A percentile compares a stretch with the other conserved stretches of the same genome.
phyloP scores from a whole-genome alignment of 768 basidiomycete species.

The Bullera alba region DNA sequence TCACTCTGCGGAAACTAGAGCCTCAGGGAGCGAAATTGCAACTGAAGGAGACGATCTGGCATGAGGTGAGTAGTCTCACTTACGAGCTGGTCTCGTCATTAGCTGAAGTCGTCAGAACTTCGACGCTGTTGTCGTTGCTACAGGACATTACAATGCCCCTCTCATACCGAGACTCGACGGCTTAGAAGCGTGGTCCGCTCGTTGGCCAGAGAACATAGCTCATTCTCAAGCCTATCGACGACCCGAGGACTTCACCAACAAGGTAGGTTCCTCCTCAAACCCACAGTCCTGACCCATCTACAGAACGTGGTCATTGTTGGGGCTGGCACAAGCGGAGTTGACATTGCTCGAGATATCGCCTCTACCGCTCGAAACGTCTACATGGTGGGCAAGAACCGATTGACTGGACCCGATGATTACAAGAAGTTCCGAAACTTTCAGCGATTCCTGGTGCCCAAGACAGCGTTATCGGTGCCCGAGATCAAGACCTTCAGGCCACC shows the following conservation, averaged over 20 bases:
- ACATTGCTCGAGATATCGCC: conserved; percentile 44
- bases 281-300: conserved; percentile 11
- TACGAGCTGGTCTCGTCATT: neutral
- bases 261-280: no score
- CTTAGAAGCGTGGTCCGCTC: conserved; percentile 44
- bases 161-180: conserved; percentile 46
- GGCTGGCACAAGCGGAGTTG: conserved; percentile 47
- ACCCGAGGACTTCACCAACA: conserved; percentile 46
- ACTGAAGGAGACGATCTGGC: conserved; percentile 16
- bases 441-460: neutral
- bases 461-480: neutral
- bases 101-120: conserved; percentile 7
- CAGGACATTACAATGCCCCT: conserved; percentile 31
- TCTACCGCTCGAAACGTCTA: neutral
- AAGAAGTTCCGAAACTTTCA: neutral
- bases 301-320: conserved; percentile 50
- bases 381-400: neutral
- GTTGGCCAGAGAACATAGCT: conserved; percentile 45
- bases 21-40: no score
- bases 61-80: conserved; percentile 16
- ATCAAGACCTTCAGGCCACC: neutral
- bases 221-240: conserved; percentile 51
- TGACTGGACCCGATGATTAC: neutral
- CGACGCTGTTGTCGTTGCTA: conserved; percentile 41
- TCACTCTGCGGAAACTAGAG: conserved; percentile 9